Evolutionary conservation across 2,329 filamentous ascomycete species (phyloP).

Genomic region (Aspergillus uvarum): DNA sequence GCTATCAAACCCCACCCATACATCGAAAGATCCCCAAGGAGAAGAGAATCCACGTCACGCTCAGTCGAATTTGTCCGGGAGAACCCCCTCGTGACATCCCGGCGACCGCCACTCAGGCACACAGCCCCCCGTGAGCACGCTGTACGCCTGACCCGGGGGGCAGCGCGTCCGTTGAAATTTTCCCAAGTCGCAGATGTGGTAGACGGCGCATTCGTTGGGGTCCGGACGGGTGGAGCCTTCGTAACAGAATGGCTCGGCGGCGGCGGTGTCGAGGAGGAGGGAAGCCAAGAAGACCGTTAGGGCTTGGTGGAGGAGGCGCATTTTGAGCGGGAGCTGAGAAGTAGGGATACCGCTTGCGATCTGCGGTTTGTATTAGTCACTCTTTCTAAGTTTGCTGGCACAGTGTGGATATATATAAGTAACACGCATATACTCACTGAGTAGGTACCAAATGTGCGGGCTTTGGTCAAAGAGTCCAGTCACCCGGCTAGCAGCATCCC

Average conservation of each 20-base stretch:
- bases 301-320: slow-evolving; percentile 2
- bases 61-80: neutral
- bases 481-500: too few species aligned
- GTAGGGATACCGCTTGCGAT: too few species aligned
- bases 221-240: neutral
- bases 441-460: too few species aligned
- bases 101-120: neutral
- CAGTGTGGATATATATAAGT: too few species aligned
- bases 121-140: neutral
- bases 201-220: neutral
- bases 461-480: too few species aligned
- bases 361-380: too few species aligned
- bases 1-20: too few species aligned
- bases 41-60: neutral
- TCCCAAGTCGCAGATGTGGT: neutral
- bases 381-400: too few species aligned
- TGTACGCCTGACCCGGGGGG: neutral
- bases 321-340: neutral
- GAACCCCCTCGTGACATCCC: neutral
- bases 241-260: neutral
- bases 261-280: slow-evolving; percentile 1
- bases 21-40: too few species aligned
- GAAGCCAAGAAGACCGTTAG: neutral
- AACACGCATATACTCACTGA: too few species aligned
- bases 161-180: neutral